Evolutionary conservation across 805 yeast genomes (phyloP), one percentile per base, ranked within the genome.

Genomic region (Yamadazyma ubonensis): DNA sequence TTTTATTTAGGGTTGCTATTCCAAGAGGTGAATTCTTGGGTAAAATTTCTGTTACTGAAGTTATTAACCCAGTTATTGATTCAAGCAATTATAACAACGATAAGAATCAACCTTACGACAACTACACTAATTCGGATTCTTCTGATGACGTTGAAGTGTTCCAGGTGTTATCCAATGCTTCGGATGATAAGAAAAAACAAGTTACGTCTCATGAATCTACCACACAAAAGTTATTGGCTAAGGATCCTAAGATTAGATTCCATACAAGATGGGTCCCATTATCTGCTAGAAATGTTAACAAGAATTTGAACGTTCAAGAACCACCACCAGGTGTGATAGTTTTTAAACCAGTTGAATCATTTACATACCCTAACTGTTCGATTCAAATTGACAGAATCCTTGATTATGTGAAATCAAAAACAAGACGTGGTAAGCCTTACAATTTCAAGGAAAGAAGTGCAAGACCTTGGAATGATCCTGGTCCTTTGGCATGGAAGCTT

Each of bases 241-340:
- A 50, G 12, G 54, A 61, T 43, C 70, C 71, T 6, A 52, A 55
- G 19, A 48, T 78, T 31, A 62, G 51, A 46, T 79, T 73, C 52
- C 77, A 73, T 43, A 74, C 81, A 2, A 74, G 73, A 54, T 85
- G 91, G 91, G 82, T 84, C 18, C 89, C 93, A 33, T 60, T 78
- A 33, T 57, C 58, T 58, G 63, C 56, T 61, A 57, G 57, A 59
- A 70, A 70, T 29, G 49, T 78, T 40, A 86, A 90, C 58, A 64
- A 74, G 4, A 75, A 72, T 11, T 60, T 89, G 12, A 56, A 68
- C 0, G 76, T 90, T 5, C 59, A 59, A 11, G 85, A 89, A 2
- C 96, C 97, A 11, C 96, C 96, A 20, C 87, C 91, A 1, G 96
- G 97, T 23, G 89, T 90, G 12, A 52, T 89, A 42, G 95, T 90